Base-by-base conservation (phyloP, 169 alveolate species). In the Eimeria falciformis region DNA sequence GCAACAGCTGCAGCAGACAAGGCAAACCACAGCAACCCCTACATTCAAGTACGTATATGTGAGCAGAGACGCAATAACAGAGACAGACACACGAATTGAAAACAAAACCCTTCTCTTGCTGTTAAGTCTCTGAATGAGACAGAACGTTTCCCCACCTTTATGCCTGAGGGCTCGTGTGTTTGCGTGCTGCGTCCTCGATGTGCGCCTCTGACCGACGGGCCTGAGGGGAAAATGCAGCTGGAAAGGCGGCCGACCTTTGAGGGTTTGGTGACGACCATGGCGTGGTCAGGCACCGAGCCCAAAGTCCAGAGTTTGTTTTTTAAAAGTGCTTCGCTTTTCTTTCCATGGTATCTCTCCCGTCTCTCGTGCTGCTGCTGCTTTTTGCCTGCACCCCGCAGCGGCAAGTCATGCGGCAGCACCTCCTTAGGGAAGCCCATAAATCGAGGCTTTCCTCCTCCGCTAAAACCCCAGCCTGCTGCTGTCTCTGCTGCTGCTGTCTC, bases 241-340 rank as follows among this genome's bases (percentile, higher is more conserved):
- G 73, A 62, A 12, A 62, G 73, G 33, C 73, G 17, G 6, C 73
- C 73, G 11, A 62, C 73, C 25, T 62, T n/a, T 1, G 73, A 62
- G n/a, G 73, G 73, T 12, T 6, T n/a, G 12, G 17, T 62, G 12
- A 62, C 73, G 11, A 62, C 73, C 73, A 62, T 62, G 12, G 73
- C 73, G 25, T 62, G 73, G 29, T 62, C 73, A 9, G 73, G 73
- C 14, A 62, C 37, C 17, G 73, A 62, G 37, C 73, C 73, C 12
- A 62, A 29, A 14, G 73, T 62, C 73, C 73, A 62, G 73, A 62
- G 73, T 29, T 62, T 62, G 11, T 62, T 62, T n/a, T 29, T n/a
- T n/a, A 62, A 29, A 14, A 62, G 73, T 6, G 11, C 73, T 12
- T n/a, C 73, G 29, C 73, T 18, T n/a, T 62, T 29, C 11, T 29